Conservation (phyloP, 495 filamentous ascomycete genomes). For the Tuber indicum region DNA sequence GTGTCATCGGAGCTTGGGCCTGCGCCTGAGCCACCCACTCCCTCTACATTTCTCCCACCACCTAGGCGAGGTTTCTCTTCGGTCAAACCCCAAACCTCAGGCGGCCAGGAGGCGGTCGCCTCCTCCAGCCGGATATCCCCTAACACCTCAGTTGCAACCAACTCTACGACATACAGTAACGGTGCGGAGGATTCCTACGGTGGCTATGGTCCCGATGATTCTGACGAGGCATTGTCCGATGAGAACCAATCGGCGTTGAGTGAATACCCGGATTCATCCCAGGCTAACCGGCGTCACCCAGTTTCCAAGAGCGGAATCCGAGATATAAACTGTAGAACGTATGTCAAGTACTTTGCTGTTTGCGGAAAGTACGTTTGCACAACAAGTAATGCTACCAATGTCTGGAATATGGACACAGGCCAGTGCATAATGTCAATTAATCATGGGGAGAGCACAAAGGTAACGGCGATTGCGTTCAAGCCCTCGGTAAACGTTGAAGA, state of each 20-base stretch:
- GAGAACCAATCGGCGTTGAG: slow-evolving; percentile 37
- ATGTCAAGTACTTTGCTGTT: slow-evolving; percentile 75
- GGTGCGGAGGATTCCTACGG: slow-evolving; percentile 39
- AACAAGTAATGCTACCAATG: slow-evolving; percentile 71
- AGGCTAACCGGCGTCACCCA: slow-evolving; percentile 77
- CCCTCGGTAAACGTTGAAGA: slow-evolving; percentile 64
- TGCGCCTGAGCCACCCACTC: slow-evolving; percentile 16
- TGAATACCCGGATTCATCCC: slow-evolving; percentile 78
- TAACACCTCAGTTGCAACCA: slow-evolving; percentile 25
- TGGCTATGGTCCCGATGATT: slow-evolving; percentile 39
- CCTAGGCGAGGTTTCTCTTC: slow-evolving; percentile 22
- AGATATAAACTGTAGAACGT: slow-evolving; percentile 76
- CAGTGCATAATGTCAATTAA: slow-evolving; percentile 70
- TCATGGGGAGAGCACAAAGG: slow-evolving; percentile 72
- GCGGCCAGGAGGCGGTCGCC: slow-evolving; percentile 19
- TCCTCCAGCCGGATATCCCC: slow-evolving; percentile 11
- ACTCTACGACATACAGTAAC: slow-evolving; percentile 47
- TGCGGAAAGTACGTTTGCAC: slow-evolving; percentile 85
- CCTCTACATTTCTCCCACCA: slow-evolving; percentile 31
- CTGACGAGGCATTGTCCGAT: slow-evolving; percentile 39
- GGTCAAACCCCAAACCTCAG: slow-evolving; percentile 13
- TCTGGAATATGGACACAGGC: slow-evolving; percentile 78
- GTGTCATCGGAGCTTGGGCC: slow-evolving; percentile 3
- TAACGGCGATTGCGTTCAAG: slow-evolving; percentile 77
- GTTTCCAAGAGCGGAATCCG: slow-evolving; percentile 59